Evolutionary conservation across 1,139 yeast species (phyloP).

Genomic region (Yueomyces sp.): DNA sequence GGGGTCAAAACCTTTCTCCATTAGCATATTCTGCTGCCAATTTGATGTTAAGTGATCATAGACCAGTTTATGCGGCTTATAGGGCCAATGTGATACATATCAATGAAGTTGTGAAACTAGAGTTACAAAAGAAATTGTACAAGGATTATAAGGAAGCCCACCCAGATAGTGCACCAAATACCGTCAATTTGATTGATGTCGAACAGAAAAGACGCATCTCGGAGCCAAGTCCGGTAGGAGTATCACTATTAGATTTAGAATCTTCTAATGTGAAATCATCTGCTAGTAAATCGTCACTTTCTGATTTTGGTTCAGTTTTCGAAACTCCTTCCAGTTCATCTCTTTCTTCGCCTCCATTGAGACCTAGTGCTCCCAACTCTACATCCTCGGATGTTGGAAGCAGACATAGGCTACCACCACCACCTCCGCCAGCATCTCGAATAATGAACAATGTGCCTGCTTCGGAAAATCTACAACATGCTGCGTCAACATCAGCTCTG

Average conservation of each 20-base stretch:
- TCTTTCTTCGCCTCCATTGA: neutral
- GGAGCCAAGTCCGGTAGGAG: neutral
- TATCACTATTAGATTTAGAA: neutral
- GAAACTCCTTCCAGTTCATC: neutral
- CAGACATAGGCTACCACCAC: constrained; percentile 9
- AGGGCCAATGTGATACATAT: constrained; percentile 49
- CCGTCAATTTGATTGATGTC: neutral
- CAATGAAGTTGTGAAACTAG: constrained; percentile 42
- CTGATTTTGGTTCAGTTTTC: neutral
- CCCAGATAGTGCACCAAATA: constrained; percentile 7
- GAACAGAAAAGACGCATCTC: constrained; percentile 2
- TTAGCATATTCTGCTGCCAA: constrained; percentile 47
- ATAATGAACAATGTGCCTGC: neutral
- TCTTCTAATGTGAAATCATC: constrained; percentile 6
- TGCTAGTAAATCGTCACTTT: constrained; percentile 2
- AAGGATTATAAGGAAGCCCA: constrained; percentile 31
- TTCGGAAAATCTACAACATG: neutral
- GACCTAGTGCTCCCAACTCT: neutral
- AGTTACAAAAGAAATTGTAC: constrained; percentile 37
- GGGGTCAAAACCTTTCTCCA: constrained; percentile 42
- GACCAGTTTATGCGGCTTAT: constrained; percentile 78
- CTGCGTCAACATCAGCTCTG: neutral
- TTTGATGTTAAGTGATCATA: constrained; percentile 72
- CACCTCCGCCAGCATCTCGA: constrained; percentile 11
- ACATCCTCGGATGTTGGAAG: constrained; percentile 3